These are phyloP conservation scores for Amphibolis antarctica DNA, from an alignment of 106 monocot genomes.

Conservation along the genomic window DNA sequence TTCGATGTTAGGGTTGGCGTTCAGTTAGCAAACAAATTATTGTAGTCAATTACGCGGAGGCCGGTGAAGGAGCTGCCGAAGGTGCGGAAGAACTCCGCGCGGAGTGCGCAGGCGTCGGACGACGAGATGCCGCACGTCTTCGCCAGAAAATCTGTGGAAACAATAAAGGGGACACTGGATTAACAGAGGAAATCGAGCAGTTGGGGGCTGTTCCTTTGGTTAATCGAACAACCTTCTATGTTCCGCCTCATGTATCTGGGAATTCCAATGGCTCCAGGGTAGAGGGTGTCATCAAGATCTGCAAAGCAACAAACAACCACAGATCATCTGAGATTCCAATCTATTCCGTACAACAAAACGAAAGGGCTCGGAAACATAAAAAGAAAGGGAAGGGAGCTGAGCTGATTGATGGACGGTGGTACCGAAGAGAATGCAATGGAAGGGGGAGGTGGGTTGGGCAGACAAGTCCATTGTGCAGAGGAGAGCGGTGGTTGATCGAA, in stretches of 20 bases:
- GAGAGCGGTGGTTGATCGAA: neutral
- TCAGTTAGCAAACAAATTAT: neutral
- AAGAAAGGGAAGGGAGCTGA: neutral
- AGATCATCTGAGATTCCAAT: too few species aligned
- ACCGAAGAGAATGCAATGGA: slow-evolving; percentile 86
- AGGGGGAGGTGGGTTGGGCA: slow-evolving; percentile 18
- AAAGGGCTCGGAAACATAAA: neutral
- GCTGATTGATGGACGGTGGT: neutral
- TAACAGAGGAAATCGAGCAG: neutral
- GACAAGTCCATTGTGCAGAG: neutral
- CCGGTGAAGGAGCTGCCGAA: slow-evolving; percentile 75
- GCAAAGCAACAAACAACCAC: slow-evolving; percentile 1
- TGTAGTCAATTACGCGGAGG: slow-evolving; percentile 36
- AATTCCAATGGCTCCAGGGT: slow-evolving; percentile 47
- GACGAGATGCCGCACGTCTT: slow-evolving; percentile 30
- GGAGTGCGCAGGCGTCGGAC: slow-evolving; percentile 40
- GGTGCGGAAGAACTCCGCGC: slow-evolving; percentile 58
- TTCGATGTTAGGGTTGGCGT: neutral
- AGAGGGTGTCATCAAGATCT: slow-evolving; percentile 92
- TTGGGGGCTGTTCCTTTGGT: neutral
- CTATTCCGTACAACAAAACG: neutral
- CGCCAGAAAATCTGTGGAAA: slow-evolving; percentile 36
- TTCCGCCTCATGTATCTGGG: slow-evolving; percentile 36
- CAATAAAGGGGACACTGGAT: neutral
- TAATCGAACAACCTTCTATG: slow-evolving; percentile 49